Base-by-base conservation (phyloP, 2,329 filamentous ascomycete genomes). In the Aspergillus oerlinghausenensis region DNA sequence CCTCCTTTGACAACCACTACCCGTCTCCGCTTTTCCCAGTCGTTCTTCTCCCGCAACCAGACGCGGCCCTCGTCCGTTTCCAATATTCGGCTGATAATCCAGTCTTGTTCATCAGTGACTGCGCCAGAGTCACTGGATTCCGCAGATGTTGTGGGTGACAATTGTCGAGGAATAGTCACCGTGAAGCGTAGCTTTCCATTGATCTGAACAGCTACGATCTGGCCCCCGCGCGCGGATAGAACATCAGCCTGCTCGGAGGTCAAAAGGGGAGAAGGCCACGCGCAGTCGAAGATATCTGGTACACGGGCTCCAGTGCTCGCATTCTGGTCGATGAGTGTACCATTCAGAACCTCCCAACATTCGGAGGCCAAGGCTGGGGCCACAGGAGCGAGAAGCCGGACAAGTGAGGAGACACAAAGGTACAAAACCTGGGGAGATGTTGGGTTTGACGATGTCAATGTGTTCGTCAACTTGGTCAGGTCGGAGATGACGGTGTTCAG, bases 401-500 rank as follows among this genome's bases (percentile, higher is more conserved):
- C 70, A 8, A 95, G 80, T 3, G 79, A 75, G 1, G 79, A 78
- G 73, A 68, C 75, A 77, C 62, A 89, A 67, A 65, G 63, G 50
- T 76, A 76, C 32, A 68, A 62, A 4, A 73, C 51, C 3, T 68
- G 64, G 40, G 78, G 76, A 5, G 76, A 75, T 3, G 73, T 73
- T 2, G 73, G 58, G 0, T 71, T 61, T 14, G 79, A 74, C 3
- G 80, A 80, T 32, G 80, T 71, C 14, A 92, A 75, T 0, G 78
- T 73, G 70, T 96, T 96, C 3, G 90, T 92, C 17, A 96, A 79
- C 45, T 83, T 85, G 82, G 91, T 96, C 14, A 96, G 79, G 66
- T 93, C 88, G 1, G 90, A 94, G 19, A 96, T 82, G 8, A 90
- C 81, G 0, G 90, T 95, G 75, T 96, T 96, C 53, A 96, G 80